Base-by-base conservation (phyloP, 169 alveolate species). In the Ophryocystis elektroscirrha region DNA sequence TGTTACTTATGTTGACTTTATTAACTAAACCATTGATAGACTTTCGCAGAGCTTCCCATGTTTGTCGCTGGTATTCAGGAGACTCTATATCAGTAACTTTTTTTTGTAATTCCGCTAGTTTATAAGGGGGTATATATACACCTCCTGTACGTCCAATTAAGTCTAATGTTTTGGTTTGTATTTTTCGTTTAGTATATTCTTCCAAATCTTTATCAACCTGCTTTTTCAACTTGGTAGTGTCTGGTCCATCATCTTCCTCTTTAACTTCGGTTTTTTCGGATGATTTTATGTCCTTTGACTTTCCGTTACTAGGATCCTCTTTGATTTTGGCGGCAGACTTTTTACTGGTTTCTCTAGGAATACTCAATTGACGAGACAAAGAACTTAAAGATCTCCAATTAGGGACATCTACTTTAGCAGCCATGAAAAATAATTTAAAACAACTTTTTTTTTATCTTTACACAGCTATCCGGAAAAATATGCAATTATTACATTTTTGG, bases 41-140 rank as follows among this genome's bases (percentile, higher is more conserved):
- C 59, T 92, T 92, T 50, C 91, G 73, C 36, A 92, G 60, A 15
- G 84, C 78, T 63, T 89, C 96, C 98, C 98, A 92, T 83, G 84
- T 85, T 51, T 81, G 89, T 47, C 89, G 78, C 60, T 92, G 93
- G 61, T 81, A 84, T 47, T 81, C 95, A 26, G 63, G 67, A 28
- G 87, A 74, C 26, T 69, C 75, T 57, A 78, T 76, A 44, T 82
- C 85, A 43, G 81, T 75, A 16, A 81, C 71, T 60, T 87, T 87
- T 46, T 76, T 67, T 63, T 84, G 86, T 74, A 87, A 76, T 53
- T 83, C 64, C 51, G 83, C 84, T 62, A 87, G 63, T 74, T 85
- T 88, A 63, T 80, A 87, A 7, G 96, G 98, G 15, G 98, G 96
- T 1, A 91, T 79, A 69, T 91, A 91, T 42, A 86, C 87, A 25